Evolutionary conservation across 2,329 filamentous ascomycete genomes (phyloP).

Genomic region (Cytospora mali): DNA sequence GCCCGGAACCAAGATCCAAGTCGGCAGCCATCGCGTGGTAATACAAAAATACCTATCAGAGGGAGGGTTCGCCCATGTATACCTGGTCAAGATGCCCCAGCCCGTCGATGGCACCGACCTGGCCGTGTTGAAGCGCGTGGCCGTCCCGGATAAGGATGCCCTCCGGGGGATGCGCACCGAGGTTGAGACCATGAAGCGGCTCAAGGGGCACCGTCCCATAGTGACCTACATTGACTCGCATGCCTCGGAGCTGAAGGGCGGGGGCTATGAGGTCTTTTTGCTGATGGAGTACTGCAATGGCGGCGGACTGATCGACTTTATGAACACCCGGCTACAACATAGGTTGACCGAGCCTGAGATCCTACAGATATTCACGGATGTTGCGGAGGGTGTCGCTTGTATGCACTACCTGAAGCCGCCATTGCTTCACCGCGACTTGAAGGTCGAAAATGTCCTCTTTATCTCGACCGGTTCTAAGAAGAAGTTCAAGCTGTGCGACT

Average conservation of each 20-base stretch:
- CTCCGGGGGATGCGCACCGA: constrained; percentile 96
- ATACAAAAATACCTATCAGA: constrained; percentile 98
- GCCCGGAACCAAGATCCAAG: constrained; percentile 94
- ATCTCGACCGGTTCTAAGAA: constrained; percentile 65
- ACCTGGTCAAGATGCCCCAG: constrained; percentile 84
- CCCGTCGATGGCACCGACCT: constrained; percentile 76
- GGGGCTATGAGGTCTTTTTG: constrained; percentile 96
- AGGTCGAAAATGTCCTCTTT: constrained; percentile 97
- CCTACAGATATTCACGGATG: constrained; percentile 92
- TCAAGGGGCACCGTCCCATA: constrained; percentile 94
- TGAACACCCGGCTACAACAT: constrained; percentile 97
- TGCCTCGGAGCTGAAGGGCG: constrained; percentile 87
- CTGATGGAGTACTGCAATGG: constrained; percentile 98
- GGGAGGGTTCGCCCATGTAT: constrained; percentile 97
- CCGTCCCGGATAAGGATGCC: constrained; percentile 93
- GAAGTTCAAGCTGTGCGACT: constrained; percentile 96
- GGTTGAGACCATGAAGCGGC: constrained; percentile 99
- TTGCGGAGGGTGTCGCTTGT: constrained; percentile 93
- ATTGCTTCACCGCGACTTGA: constrained; percentile 89
- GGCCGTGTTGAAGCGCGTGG: constrained; percentile 91
- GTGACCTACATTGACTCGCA: constrained; percentile 99
- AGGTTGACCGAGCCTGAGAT: constrained; percentile 97
- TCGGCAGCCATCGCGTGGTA: constrained; percentile 87
- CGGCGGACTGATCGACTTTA: constrained; percentile 96
- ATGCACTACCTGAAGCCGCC: constrained; percentile 99